These are phyloP conservation scores for Arthrinium puccinioides DNA, from an alignment of 2,329 filamentous ascomycete species.

Conservation along the genomic window DNA sequence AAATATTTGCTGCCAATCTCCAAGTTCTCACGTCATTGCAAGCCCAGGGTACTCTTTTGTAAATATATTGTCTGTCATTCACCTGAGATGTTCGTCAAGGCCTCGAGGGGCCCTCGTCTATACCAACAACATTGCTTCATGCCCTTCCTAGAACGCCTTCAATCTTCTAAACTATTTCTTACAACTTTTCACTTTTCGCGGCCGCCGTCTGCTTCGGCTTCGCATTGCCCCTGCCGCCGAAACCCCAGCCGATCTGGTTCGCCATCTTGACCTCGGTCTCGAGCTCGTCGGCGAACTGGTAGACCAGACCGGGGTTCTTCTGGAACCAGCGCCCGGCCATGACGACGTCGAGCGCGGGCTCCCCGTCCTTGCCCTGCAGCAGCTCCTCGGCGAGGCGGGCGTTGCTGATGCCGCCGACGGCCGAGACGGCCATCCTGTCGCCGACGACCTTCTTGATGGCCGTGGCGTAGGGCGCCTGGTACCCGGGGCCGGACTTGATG, in stretches of 20 bases:
- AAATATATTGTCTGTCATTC: too few relatives aligned
- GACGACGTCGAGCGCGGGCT: conserved; percentile 39
- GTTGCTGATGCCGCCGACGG: conserved; percentile 41
- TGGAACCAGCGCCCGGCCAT: conserved; percentile 47
- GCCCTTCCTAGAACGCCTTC: too few relatives aligned
- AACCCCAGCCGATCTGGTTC: conserved; percentile 50
- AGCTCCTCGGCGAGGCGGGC: conserved; percentile 39
- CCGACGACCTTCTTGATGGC: conserved; percentile 60
- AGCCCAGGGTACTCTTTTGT: too few relatives aligned
- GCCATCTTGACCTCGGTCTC: conserved; percentile 37
- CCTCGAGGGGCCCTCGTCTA: too few relatives aligned
- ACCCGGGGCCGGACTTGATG: conserved; percentile 46
- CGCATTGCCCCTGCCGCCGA: conserved; percentile 29
- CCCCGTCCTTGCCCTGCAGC: too few relatives aligned
- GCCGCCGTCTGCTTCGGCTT: conserved; percentile 1
- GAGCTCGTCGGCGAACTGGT: conserved; percentile 48
- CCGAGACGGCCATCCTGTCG: conserved; percentile 48
- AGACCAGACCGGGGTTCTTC: conserved; percentile 51
- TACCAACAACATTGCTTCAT: too few relatives aligned
- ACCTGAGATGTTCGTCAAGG: too few relatives aligned
- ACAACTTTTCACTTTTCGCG: background rate
- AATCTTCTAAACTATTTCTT: too few relatives aligned
- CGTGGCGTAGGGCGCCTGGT: conserved; percentile 60
- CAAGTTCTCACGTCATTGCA: too few relatives aligned
- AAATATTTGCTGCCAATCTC: too few relatives aligned